A percentile compares a stretch with the other conserved stretches of the same genome.
phyloP scores from a whole-genome alignment of 345 rosid species.

The Gossypium ekmanianum region DNA sequence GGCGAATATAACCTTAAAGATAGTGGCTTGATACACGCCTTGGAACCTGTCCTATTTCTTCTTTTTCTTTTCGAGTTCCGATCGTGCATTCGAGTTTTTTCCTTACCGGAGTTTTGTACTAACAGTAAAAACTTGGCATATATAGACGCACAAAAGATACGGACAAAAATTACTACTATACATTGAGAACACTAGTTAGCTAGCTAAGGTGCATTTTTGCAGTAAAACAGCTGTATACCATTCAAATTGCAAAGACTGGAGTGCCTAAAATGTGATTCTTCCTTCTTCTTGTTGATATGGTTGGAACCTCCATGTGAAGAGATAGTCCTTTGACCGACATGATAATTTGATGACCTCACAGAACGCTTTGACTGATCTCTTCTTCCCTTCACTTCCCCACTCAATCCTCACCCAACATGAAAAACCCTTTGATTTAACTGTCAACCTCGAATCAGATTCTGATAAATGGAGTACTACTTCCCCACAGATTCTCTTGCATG shows the following conservation, averaged over 20 bases:
- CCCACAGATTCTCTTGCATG: conserved; percentile 72
- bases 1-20: no score
- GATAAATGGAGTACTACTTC: conserved; percentile 47
- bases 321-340: conserved; percentile 67
- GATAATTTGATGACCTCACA: conserved; percentile 42
- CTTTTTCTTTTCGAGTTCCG: no score
- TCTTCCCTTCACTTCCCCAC: conserved; percentile 62
- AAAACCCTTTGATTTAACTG: conserved; percentile 47
- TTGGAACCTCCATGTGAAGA: conserved; percentile 81
- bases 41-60: no score
- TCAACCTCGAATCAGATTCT: conserved; percentile 21
- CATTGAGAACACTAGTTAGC: no score
- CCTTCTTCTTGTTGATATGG: conserved; percentile 40
- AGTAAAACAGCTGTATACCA: conserved; percentile 3
- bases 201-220: background rate
- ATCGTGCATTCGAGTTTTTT: no score
- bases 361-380: conserved; percentile 20
- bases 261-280: conserved; percentile 30
- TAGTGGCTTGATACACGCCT: no score
- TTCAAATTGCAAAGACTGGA: conserved; percentile 22
- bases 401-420: conserved; percentile 90
- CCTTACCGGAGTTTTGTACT: no score
- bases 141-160: background rate
- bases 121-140: background rate
- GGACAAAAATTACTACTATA: background rate